Base-by-base conservation (phyloP, 2,329 filamentous ascomycete genomes). In the Tolypocladium pustulatum region DNA sequence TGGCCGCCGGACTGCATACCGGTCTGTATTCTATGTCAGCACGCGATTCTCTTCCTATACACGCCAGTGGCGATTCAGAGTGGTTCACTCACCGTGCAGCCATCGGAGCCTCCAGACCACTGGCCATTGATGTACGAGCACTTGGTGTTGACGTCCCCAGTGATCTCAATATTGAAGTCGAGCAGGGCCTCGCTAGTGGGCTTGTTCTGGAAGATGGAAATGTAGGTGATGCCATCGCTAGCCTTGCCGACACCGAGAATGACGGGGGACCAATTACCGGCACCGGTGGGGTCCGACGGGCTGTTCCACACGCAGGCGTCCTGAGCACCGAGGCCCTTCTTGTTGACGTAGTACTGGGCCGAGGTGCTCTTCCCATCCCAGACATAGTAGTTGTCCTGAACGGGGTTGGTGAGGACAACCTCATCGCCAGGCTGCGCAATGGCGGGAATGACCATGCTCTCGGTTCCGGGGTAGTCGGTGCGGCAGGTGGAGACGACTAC, bases 291-390 rank as follows among this genome's bases (percentile, higher is more conserved):
- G 65, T 76, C 73, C 22, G 64, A 65, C 27, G 66, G n/a, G 69
- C 77, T 80, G 64, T 71, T 72, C 94, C 94, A 97, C 60, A 82
- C 75, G 76, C 94, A 99, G 56, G 84, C 89, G 15, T 92, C 75
- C 64, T 84, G 72, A 60, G 85, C 76, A 22, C 75, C 67, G 57
- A 88, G 78, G 61, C 91, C 91, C 66, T 84, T 81, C 67, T 89
- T 89, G 83, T 97, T 97, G 75, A 97, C 83, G 72, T 99, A 99
- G 82, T 96, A 97, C 77, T 97, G 94, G 52, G 92, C 92, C 54
- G 90, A 92, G 57, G 94, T 97, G 56, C 76, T 67, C 72, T 82
- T 81, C 66, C 83, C 83, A 68, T 90, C 65, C 90, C 90, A 96
- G 61, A 79, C 75, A 79, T 91, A 97, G 79, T 93, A 96, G 56